Conservation (phyloP, 2,329 filamentous ascomycete genomes). For the Cordyceps pruinosa region DNA sequence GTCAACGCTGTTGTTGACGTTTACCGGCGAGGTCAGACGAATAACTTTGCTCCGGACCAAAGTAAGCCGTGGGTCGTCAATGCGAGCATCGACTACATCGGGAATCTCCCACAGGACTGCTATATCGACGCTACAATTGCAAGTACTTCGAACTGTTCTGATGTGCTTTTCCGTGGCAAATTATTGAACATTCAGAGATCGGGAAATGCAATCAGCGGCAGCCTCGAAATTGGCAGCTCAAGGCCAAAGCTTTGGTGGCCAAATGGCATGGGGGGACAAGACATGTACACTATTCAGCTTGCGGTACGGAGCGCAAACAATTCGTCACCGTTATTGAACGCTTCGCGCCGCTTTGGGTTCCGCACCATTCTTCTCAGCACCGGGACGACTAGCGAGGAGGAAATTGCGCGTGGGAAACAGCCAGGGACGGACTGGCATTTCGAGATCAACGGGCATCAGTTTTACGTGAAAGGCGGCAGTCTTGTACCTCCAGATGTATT, state of each 20-base stretch:
- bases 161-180: constrained; percentile 13
- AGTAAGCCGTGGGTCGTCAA: constrained; percentile 52
- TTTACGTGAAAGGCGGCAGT: constrained; percentile 59
- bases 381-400: constrained; percentile 44
- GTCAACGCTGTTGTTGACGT: constrained; percentile 51
- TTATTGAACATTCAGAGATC: constrained; percentile 34
- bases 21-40: constrained; percentile 51
- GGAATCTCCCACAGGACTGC: constrained; percentile 36
- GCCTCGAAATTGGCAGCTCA: constrained; percentile 33
- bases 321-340: constrained; percentile 27
- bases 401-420: constrained; percentile 43
- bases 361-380: constrained; percentile 55
- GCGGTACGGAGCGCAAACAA: neutral
- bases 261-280: constrained; percentile 47
- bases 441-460: constrained; percentile 56
- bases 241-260: constrained; percentile 56
- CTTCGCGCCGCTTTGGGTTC: constrained; percentile 51
- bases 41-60: constrained; percentile 51
- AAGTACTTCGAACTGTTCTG: constrained; percentile 29
- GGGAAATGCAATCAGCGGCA: constrained; percentile 41
- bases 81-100: constrained; percentile 52
- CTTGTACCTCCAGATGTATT: constrained; percentile 57
- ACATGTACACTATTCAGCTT: constrained; percentile 50
- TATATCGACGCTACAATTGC: constrained; percentile 34
- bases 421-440: constrained; percentile 49